Base-by-base conservation (phyloP, 2,329 filamentous ascomycete genomes). In the Colletotrichum lindemuthianum region DNA sequence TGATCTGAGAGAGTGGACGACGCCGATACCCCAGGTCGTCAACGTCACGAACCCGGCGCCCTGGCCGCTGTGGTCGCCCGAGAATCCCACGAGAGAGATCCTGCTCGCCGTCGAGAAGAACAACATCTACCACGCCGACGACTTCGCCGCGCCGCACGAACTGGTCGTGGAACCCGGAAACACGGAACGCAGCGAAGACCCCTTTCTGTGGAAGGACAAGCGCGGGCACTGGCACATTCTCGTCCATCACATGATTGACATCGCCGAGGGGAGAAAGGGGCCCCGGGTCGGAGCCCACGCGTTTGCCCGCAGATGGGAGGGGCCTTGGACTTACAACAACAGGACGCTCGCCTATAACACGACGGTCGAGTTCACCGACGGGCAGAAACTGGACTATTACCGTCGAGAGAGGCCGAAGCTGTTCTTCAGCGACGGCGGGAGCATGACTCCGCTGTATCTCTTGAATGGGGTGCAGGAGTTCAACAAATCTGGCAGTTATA, bases 371-470 rank as follows among this genome's bases (percentile, higher is more conserved):
- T 76, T 71, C 54, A 77, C 76, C 0, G 82, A 84, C 66, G 81
- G 82, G 0, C 72, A 72, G 0, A 70, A 65, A 32, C 72, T 74
- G 47, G 72, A 75, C 4, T 81, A 78, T 40, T 79, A 79, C 54
- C 74, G 82, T 2, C 70, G 82, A 11, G 82, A 84, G 67, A 71
- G 82, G 2, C 81, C 82, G 0, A 82, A 84, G 73, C 51, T 85
- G 6, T 82, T 79, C 55, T 83, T 84, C 15, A 82, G 80, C 60
- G 71, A 76, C 1, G 81, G 84, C 61, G 78, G 78, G 0, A 60
- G 76, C n/a, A 73, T 82, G 74, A 81, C 74, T 12, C 81, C 82
- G 2, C 64, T 85, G 45, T 82, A 82, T 57, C 53, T 84, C 63
- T 72, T 78, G 1, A 84, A 77, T 39, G 82, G 82, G 0, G 81